These are phyloP conservation scores for Viola odorata DNA, from an alignment of 345 rosid genomes.

Conservation along the genomic window DNA sequence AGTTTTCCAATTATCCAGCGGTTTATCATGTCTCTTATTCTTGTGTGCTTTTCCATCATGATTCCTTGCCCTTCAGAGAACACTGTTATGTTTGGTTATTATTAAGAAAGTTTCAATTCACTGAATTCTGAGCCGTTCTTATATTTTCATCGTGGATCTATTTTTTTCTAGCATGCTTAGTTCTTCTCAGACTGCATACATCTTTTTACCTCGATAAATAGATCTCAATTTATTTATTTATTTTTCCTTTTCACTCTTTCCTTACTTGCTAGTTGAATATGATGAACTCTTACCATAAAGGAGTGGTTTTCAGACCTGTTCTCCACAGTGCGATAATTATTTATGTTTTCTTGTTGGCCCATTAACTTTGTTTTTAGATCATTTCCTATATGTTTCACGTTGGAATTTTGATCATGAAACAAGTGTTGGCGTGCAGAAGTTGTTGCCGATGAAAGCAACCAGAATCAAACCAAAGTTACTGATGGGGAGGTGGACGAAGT, in stretches of 20 bases:
- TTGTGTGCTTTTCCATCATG: not conserved
- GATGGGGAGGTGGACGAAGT: constrained; percentile 46
- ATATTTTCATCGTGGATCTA: not conserved
- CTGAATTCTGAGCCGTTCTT: not conserved
- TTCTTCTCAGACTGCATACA: not conserved
- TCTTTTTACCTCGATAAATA: not conserved
- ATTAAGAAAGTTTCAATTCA: not conserved
- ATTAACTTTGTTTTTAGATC: not conserved
- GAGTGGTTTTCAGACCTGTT: not conserved
- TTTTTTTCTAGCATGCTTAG: not conserved
- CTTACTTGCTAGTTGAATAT: too few species aligned
- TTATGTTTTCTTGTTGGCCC: constrained; percentile 1
- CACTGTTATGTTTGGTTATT: not conserved
- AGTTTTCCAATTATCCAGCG: not conserved
- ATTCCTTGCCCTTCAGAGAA: not conserved
- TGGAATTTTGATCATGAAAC: constrained; percentile 4
- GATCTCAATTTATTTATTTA: not conserved
- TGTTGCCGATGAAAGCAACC: constrained; percentile 36
- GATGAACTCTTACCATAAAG: not conserved
- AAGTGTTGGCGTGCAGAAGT: constrained; percentile 10
- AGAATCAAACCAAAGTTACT: constrained; percentile 22
- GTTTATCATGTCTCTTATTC: not conserved
- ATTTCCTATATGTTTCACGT: constrained; percentile 4
- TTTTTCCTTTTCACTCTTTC: not conserved
- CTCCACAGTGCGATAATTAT: not conserved